Base-by-base conservation (phyloP, 257 asterid species). In the Ophiorrhiza pumila region DNA sequence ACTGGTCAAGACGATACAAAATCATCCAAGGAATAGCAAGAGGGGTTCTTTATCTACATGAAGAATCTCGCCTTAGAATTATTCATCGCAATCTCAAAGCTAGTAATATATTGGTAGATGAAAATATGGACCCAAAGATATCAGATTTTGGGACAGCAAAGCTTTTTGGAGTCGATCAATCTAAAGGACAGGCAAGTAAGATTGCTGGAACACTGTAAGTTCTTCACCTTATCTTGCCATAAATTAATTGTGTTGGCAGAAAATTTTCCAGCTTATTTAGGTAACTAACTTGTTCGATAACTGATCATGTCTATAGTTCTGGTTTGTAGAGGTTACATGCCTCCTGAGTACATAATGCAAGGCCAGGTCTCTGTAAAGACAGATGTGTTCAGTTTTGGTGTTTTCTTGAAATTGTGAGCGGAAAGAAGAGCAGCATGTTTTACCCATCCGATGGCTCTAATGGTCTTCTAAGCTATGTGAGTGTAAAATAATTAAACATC, bases 41-140 rank as follows among this genome's bases (percentile, higher is more conserved):
- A 55, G 83, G 87, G n/a, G 43, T 83, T 46, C 66, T 80, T 32
- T 83, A 80, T 31, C 77, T 83, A 20, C 87, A 80, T 35, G 87
- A 83, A 42, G 84, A 83, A 52, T 80, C 84, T 34, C 69, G 83
- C 12, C 78, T 83, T 12, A 73, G 37, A 13, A 80, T 83, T 66
- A 69, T 83, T 17, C 84, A 83, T 57, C 80, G 81, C 4, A 79
- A 80, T 64, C 80, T 83, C 56, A 83, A 80, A 78, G 83, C 84
- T 5, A 75, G 83, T 35, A 83, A 83, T 18, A 25, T 80, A 5
- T 41, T 83, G 39, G 64, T 83, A 3, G 84, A 80, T 45, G 69
- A 34, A 75, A 65, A 80, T 32, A 74, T 83, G 83, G 77, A 77
- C 13, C 77, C 87, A 4, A 83, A 83, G 55, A 83, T 80, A 12